Evolutionary conservation across 352 stramenopile genomes (phyloP), one percentile per base, ranked within the genome.

Genomic region (Globisporangium carolinianum): DNA sequence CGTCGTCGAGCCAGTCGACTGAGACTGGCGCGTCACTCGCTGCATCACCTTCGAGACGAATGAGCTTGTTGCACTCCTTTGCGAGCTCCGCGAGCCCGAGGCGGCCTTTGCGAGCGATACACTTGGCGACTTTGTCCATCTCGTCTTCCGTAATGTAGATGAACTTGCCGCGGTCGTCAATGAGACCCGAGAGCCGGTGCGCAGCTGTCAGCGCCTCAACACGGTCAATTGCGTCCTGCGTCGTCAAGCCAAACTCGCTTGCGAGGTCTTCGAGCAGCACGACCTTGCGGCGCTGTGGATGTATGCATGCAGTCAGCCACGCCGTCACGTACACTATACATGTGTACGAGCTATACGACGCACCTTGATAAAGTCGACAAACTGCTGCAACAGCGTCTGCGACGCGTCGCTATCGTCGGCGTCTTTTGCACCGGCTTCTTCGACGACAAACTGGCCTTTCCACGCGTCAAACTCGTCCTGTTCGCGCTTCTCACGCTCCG

Each of bases 151-250:
- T 88, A 53, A 92, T 86, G 60, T 79, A 87, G 53, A 92, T 89
- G 63, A 90, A 90, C 58, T 90, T 90, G 58, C 83, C 83, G 32
- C 80, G 78, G 51, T 92, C 83, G 49, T 92, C 79, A 37, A 92
- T 67, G 37, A 92, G 81, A 15, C 83, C 83, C 5, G 78, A 86
- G 54, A 92, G 68, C 15, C 78, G 79, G 50, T 83, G 81, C 1
- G 63, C 58, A 10, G 62, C 50, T 51, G 88, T 78, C 12, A 92
- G 55, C 14, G 72, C 62, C 57, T 87, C 69, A 9, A 90, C 68
- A 7, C 79, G 79, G 51, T 84, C 60, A 52, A 89, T 88, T 12
- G 78, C 77, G 37, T 87, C 77, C 55, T 88, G 70, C 14, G 82
- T 90, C 50, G 72, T 53, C 53, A 92, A 57, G 43, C 79, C 74